A percentile compares a stretch with the other conserved stretches of the same genome.
Conservation (phyloP, 345 rosid species). For the Brassica rapa region DNA sequence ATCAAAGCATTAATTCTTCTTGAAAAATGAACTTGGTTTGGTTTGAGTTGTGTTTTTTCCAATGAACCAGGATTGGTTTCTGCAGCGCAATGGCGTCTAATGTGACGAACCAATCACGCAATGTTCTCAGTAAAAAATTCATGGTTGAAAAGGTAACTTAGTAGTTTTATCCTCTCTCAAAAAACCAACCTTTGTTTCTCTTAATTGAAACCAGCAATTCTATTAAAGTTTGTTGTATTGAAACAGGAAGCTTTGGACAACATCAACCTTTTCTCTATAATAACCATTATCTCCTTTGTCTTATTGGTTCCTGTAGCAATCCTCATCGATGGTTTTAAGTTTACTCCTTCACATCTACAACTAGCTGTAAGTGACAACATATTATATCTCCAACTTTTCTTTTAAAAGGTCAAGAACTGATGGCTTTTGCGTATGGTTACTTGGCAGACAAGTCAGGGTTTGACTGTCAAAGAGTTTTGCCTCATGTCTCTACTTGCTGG, state of each 20-base stretch:
- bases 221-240: neutral
- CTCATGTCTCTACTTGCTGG: conserved; percentile 66
- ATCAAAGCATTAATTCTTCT: neutral
- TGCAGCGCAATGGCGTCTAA: conserved; percentile 93
- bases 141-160: conserved; percentile 59
- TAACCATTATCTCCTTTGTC: conserved; percentile 68
- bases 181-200: neutral
- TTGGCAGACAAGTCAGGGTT: conserved; percentile 63
- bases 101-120: conserved; percentile 84
- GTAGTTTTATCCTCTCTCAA: neutral
- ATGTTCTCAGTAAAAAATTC: conserved; percentile 77
- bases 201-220: neutral
- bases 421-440: neutral
- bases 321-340: conserved; percentile 62
- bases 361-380: conserved; percentile 59
- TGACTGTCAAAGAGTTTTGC: conserved; percentile 56
- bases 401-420: neutral
- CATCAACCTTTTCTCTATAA: conserved; percentile 78
- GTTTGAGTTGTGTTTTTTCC: neutral
- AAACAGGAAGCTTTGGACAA: conserved; percentile 79
- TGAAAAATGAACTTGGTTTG: neutral
- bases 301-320: conserved; percentile 70
- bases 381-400: too few species aligned
- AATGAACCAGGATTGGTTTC: conserved; percentile 75
- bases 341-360: conserved; percentile 67